A percentile compares a stretch with the other conserved stretches of the same genome.
phyloP scores from a whole-genome alignment of 805 yeast species.

The Candida corydali region DNA sequence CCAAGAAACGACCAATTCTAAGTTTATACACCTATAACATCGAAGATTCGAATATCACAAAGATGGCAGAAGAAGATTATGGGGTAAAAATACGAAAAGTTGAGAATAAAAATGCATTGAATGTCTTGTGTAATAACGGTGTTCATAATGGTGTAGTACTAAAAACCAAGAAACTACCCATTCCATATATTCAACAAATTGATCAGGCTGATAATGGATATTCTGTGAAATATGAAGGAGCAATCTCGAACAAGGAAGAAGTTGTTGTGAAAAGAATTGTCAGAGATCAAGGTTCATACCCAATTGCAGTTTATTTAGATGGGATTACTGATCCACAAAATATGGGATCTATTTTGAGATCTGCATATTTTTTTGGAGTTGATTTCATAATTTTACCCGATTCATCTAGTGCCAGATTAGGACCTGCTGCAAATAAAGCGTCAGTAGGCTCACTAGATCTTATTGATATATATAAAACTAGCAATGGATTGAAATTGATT shows the following conservation, averaged over 20 bases:
- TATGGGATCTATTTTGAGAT: conserved; percentile 75
- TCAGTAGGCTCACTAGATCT: conserved; percentile 83
- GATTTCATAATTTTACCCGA: conserved; percentile 72
- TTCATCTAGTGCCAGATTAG: conserved; percentile 66
- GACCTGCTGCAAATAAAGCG: conserved; percentile 76
- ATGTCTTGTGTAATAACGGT: conserved; percentile 57
- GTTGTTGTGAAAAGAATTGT: conserved; percentile 14
- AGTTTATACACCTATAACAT: conserved; percentile 46
- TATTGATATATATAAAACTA: conserved; percentile 54
- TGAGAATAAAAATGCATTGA: conserved; percentile 49
- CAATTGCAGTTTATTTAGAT: conserved; percentile 73
- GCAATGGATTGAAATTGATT: conserved; percentile 61
- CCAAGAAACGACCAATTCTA: conserved; percentile 52
- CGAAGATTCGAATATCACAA: conserved; percentile 38
- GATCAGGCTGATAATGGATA: conserved; percentile 22
- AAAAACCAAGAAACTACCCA: conserved; percentile 55
- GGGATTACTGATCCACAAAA: conserved; percentile 85
- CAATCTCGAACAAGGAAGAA: conserved; percentile 16
- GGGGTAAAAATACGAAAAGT: conserved; percentile 35
- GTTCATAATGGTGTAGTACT: conserved; percentile 80
- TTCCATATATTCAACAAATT: conserved; percentile 23
- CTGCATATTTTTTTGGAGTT: conserved; percentile 78
- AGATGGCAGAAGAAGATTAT: conserved; percentile 39
- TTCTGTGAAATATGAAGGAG: conserved; percentile 1
- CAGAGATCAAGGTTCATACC: conserved; percentile 20